These are phyloP conservation scores for Daedaleopsis nitida DNA, from an alignment of 768 basidiomycete species.

Conservation along the genomic window DNA sequence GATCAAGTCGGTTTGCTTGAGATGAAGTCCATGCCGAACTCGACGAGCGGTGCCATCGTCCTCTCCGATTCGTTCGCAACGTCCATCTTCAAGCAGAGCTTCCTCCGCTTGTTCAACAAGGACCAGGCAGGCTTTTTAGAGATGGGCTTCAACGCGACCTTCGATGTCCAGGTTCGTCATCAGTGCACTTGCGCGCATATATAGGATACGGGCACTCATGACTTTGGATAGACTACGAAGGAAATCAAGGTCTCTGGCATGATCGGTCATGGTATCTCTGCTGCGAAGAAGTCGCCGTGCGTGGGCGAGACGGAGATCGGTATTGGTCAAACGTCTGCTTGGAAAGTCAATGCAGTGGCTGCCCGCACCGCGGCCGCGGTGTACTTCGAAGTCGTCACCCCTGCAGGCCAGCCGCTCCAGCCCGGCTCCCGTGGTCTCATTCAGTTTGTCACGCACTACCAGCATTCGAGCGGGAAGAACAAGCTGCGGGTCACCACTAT, in stretches of 20 bases:
- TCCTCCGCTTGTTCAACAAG: slow-evolving; percentile 90
- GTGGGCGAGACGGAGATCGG: slow-evolving; percentile 99
- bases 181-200: background rate
- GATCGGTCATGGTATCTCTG: slow-evolving; percentile 96
- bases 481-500: slow-evolving; percentile 97
- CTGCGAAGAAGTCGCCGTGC: slow-evolving; percentile 93
- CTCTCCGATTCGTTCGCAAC: slow-evolving; percentile 97
- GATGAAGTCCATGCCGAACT: slow-evolving; percentile 95
- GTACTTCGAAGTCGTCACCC: slow-evolving; percentile 98
- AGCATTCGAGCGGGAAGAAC: slow-evolving; percentile 94
- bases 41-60: slow-evolving; percentile 95
- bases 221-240: slow-evolving; percentile 79
- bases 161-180: slow-evolving; percentile 86
- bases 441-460: slow-evolving; percentile 98
- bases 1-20: slow-evolving; percentile 97
- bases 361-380: slow-evolving; percentile 88
- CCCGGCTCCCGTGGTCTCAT: slow-evolving; percentile 92
- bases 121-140: slow-evolving; percentile 89
- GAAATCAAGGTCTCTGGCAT: slow-evolving; percentile 98
- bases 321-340: slow-evolving; percentile 97
- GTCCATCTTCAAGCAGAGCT: slow-evolving; percentile 98
- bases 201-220: slow-evolving; percentile 7
- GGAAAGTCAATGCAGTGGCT: slow-evolving; percentile 93
- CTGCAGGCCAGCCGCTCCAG: slow-evolving; percentile 89
- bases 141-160: slow-evolving; percentile 99